Base-by-base conservation (phyloP, 2,329 filamentous ascomycete species). In the Talaromyces sp. region DNA sequence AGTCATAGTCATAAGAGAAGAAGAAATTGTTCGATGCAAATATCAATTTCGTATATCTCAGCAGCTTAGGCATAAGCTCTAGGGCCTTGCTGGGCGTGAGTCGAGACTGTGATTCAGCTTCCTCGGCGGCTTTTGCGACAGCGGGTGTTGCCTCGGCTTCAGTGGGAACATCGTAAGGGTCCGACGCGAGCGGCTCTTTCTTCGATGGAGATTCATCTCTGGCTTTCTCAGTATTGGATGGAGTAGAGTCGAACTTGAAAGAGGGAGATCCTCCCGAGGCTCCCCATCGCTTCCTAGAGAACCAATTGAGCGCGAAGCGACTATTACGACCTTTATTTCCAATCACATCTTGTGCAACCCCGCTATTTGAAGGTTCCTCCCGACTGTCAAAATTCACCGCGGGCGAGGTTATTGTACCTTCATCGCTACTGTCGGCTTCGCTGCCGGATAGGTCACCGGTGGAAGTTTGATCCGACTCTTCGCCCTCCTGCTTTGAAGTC, bases 1-100 rank as follows among this genome's bases (percentile, higher is more conserved):
- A 83, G 70, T 99, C 92, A 69, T 93, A 83, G 63, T 99, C 94
- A 71, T 99, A 97, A 0, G 92, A 92, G 72, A 93, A 99, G 77
- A 88, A 97, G 73, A 97, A 97, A 70, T 90, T 97, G 62, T 83
- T 82, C 0, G 88, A 91, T 1, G 89, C 86, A 68, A 97, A 93
- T 60, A 96, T 84, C 57, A 97, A 84, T 67, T 89, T 89, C 1
- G 91, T 87, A 33, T 89, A 95, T 40, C 88, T 84, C 41, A 99
- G 73, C 39, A 97, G 79, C 68, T 96, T 96, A 1, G 93, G 93
- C 10, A 96, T 78, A 33, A 97, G 74, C 39, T 79, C 80, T 56
- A 80, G 74, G 4, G 81, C 77, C 17, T 79, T 74, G 25, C 68
- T 69, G n/a, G 66, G 61, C 43, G 58, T 37, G 17, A 57, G 61